Evolutionary conservation across 2,329 filamentous ascomycete species (phyloP).

Genomic region (Penicillium verrucosum): DNA sequence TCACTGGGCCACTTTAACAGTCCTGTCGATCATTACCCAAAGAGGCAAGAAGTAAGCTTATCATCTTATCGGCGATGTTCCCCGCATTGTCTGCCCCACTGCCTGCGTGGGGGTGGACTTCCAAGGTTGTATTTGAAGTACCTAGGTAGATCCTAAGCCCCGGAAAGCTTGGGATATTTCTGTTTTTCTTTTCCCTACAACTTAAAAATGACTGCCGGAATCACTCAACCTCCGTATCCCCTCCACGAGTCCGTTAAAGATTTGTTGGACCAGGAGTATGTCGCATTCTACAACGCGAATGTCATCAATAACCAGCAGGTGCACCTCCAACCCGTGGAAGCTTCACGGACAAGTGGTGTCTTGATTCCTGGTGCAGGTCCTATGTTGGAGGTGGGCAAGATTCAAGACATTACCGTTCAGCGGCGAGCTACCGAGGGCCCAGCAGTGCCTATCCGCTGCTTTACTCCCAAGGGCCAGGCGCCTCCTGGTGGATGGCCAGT

Average conservation of each 20-base stretch:
- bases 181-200: background rate
- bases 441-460: slow-evolving; percentile 49
- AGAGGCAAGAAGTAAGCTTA: background rate
- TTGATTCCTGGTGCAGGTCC: slow-evolving; percentile 54
- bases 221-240: slow-evolving; percentile 44
- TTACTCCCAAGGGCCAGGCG: slow-evolving; percentile 48
- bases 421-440: slow-evolving; percentile 49
- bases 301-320: slow-evolving; percentile 53
- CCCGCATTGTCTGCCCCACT: slow-evolving; percentile 4
- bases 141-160: background rate
- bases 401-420: slow-evolving; percentile 44
- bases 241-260: slow-evolving; percentile 49
- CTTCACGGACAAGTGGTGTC: slow-evolving; percentile 51
- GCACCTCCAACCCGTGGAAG: slow-evolving; percentile 53
- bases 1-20: background rate
- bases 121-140: background rate
- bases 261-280: slow-evolving; percentile 51
- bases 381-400: slow-evolving; percentile 48
- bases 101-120: background rate
- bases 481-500: slow-evolving; percentile 54
- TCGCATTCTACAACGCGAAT: slow-evolving; percentile 52
- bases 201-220: slow-evolving; percentile 8
- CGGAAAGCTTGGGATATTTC: background rate
- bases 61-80: background rate
- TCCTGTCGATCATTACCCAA: background rate